Conservation (phyloP, 2,329 filamentous ascomycete species). For the Ascochyta rabiei region DNA sequence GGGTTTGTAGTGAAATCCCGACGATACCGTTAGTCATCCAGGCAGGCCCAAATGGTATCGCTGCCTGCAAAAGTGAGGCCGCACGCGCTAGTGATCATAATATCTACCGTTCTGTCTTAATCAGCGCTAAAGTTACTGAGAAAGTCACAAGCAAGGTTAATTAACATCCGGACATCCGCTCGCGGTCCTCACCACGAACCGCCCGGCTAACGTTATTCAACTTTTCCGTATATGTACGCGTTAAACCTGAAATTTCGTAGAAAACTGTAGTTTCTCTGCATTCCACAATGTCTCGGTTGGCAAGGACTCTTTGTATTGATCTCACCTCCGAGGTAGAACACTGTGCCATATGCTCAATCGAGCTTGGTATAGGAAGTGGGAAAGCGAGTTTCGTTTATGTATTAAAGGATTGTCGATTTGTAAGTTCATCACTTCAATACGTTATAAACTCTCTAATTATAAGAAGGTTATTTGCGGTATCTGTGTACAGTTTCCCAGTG, state of each 20-base stretch:
- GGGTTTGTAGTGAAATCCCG: neutral
- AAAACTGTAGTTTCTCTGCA: neutral
- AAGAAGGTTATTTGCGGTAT: neutral
- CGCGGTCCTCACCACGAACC: too few relatives aligned
- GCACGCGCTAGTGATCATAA: neutral
- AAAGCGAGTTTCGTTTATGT: neutral
- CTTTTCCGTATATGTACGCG: neutral
- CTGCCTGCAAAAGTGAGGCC: neutral
- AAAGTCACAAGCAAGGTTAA: too few relatives aligned
- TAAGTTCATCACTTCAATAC: neutral
- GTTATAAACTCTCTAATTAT: neutral
- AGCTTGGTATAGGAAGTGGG: too few relatives aligned
- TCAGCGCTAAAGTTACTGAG: too few relatives aligned
- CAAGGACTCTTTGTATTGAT: neutral
- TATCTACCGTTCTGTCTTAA: neutral
- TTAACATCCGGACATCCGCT: too few relatives aligned
- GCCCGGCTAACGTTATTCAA: neutral
- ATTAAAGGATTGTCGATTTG: neutral
- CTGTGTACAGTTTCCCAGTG: too few relatives aligned
- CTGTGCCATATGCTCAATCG: neutral
- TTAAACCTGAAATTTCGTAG: neutral
- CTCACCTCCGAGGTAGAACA: neutral
- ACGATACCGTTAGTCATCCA: neutral
- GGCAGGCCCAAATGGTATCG: too few relatives aligned
- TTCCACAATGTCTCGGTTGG: neutral